Percentiles rank a stretch among this genome's conserved stretches.
Conservation (phyloP, 345 rosid species). For the Eucalyptus viminalis region DNA sequence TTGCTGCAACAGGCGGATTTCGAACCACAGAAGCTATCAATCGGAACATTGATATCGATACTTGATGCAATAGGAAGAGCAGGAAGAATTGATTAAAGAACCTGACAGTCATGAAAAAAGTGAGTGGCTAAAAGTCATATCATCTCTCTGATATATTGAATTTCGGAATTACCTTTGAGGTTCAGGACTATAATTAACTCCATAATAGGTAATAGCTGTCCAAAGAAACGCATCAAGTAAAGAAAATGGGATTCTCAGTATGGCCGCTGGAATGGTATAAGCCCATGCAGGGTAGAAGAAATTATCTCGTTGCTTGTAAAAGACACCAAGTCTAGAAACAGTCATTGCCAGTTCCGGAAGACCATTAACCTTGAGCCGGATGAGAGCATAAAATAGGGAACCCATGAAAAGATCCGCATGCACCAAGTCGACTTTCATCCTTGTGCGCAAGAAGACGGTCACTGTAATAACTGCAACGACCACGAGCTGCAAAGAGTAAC, state of each 20-base stretch:
- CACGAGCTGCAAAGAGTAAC: conserved; percentile 18
- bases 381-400: conserved; percentile 26
- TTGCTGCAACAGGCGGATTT: conserved; percentile 14
- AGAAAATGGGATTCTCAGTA: conserved; percentile 38
- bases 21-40: conserved; percentile 23
- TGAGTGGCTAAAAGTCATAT: background rate
- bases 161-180: conserved; percentile 12
- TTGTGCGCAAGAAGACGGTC: conserved; percentile 23
- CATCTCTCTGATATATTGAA: background rate
- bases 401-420: conserved; percentile 23
- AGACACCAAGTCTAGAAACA: conserved; percentile 20
- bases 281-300: conserved; percentile 46
- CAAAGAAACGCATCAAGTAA: conserved; percentile 28
- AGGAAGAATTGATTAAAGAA: conserved; percentile 26
- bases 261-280: conserved; percentile 19
- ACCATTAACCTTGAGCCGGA: conserved; percentile 17
- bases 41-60: conserved; percentile 28
- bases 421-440: conserved; percentile 10
- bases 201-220: conserved; percentile 46
- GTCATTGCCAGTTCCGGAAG: conserved; percentile 25
- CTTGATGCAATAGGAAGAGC: conserved; percentile 32
- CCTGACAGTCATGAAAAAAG: conserved; percentile 2
- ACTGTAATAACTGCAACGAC: conserved; percentile 14
- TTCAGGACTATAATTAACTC: conserved; percentile 35
- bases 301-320: conserved; percentile 35